Percentiles rank a stretch among this genome's conserved stretches.
phyloP scores from a whole-genome alignment of 2,329 filamentous ascomycete genomes.

The Fusarium nodosum region DNA sequence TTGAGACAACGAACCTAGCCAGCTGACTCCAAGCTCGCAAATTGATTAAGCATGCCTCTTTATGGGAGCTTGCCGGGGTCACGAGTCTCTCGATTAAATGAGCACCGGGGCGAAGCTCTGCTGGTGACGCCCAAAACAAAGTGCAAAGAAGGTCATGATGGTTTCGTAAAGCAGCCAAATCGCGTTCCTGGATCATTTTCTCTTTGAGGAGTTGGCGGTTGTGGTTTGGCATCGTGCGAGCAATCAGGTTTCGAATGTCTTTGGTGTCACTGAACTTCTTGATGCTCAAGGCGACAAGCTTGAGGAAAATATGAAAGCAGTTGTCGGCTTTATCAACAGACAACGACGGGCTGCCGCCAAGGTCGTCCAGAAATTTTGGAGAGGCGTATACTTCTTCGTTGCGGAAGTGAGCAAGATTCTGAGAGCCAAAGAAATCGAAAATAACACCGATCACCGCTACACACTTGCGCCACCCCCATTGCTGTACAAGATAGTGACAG shows the following conservation, averaged over 20 bases:
- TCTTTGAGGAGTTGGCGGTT: constrained; percentile 75
- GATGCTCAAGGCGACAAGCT: constrained; percentile 71
- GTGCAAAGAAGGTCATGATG: constrained; percentile 77
- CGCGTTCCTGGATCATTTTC: constrained; percentile 69
- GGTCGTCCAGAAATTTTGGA: constrained; percentile 71
- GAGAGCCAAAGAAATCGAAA: constrained; percentile 77
- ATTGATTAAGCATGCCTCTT: constrained; percentile 75
- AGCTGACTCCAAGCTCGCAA: constrained; percentile 74
- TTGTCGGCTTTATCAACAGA: constrained; percentile 67
- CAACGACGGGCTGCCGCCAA: constrained; percentile 63
- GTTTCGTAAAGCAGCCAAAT: constrained; percentile 74
- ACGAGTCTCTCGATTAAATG: constrained; percentile 72
- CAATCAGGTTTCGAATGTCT: constrained; percentile 71
- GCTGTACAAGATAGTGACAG: constrained; percentile 72
- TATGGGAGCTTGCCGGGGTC: constrained; percentile 71
- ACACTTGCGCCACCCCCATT: constrained; percentile 75
- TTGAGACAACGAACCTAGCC: constrained; percentile 68
- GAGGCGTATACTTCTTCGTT: constrained; percentile 75
- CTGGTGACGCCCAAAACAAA: constrained; percentile 73
- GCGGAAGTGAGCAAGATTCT: constrained; percentile 71
- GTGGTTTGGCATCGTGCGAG: constrained; percentile 75
- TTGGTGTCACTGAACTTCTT: constrained; percentile 65
- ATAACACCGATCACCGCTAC: constrained; percentile 70
- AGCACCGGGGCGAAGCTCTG: constrained; percentile 65
- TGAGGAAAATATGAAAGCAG: constrained; percentile 77